Percentiles rank a stretch among this genome's conserved stretches.
Conservation (phyloP, 106 monocot species). For the Dendrobium huoshanense region DNA sequence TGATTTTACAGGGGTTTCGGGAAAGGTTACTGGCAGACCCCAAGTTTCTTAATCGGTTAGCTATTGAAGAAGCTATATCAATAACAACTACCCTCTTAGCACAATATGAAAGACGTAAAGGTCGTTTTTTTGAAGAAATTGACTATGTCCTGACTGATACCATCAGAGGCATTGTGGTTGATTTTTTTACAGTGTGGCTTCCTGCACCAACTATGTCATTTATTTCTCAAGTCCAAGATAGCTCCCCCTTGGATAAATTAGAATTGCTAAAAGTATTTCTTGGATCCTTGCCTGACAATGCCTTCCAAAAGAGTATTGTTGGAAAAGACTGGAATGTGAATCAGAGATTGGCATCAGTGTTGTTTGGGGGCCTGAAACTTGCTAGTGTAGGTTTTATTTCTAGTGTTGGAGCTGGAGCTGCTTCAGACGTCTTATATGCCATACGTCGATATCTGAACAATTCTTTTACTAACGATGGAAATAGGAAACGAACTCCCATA, state of each 20-base stretch:
- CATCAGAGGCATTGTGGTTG: constrained; percentile 89
- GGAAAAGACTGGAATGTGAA: constrained; percentile 67
- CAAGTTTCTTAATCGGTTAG: constrained; percentile 84
- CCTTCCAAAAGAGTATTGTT: constrained; percentile 69
- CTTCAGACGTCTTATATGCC: constrained; percentile 48
- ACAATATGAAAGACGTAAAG: constrained; percentile 93
- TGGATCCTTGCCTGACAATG: constrained; percentile 88
- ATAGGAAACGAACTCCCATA: constrained; percentile 39
- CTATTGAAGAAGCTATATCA: constrained; percentile 92
- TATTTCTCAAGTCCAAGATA: constrained; percentile 49
- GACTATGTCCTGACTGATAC: constrained; percentile 96
- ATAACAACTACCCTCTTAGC: constrained; percentile 88
- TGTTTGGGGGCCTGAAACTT: constrained; percentile 83
- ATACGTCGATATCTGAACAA: constrained; percentile 39
- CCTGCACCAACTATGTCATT: constrained; percentile 94
- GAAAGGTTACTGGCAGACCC: constrained; percentile 95
- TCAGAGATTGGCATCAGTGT: constrained; percentile 76
- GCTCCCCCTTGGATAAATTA: constrained; percentile 47
- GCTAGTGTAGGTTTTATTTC: constrained; percentile 90
- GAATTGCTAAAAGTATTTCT: constrained; percentile 70
- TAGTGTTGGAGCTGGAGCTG: constrained; percentile 72
- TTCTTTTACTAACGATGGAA: constrained; percentile 18
- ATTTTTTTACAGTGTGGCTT: constrained; percentile 99
- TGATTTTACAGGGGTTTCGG: constrained; percentile 66
- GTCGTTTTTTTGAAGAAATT: constrained; percentile 86